These are phyloP conservation scores for Suillus subluteus DNA, from an alignment of 768 basidiomycete genomes.

Conservation along the genomic window DNA sequence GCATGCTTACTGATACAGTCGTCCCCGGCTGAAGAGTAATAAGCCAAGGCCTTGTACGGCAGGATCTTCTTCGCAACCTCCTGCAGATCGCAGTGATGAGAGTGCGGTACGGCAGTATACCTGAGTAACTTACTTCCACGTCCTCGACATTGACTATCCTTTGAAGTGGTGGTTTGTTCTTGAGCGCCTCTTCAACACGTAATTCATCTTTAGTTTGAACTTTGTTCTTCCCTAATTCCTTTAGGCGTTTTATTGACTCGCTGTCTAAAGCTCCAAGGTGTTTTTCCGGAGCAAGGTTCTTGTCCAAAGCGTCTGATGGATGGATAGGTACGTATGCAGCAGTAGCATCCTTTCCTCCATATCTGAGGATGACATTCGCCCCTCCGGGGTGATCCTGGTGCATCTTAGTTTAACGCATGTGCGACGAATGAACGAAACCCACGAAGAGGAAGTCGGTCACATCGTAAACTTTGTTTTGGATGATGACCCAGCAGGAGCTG, in stretches of 20 bases:
- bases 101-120: background rate
- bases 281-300: conserved; percentile 68
- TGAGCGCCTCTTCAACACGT: conserved; percentile 63
- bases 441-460: conserved; percentile 79
- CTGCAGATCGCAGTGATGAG: conserved; percentile 37
- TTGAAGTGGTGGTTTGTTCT: conserved; percentile 63
- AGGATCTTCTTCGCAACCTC: conserved; percentile 73
- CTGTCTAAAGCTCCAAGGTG: conserved; percentile 70
- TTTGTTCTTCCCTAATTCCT: conserved; percentile 41
- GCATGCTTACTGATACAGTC: conserved; percentile 73
- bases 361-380: conserved; percentile 76
- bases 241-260: conserved; percentile 43
- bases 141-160: conserved; percentile 78
- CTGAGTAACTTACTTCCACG: conserved; percentile 65
- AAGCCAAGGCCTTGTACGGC: conserved; percentile 75
- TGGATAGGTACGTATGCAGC: conserved; percentile 80
- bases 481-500: conserved; percentile 86
- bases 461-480: conserved; percentile 81
- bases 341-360: conserved; percentile 88
- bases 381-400: conserved; percentile 81
- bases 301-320: conserved; percentile 77
- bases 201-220: conserved; percentile 70
- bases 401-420: conserved; percentile 7
- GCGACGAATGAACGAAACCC: conserved; percentile 14
- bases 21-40: conserved; percentile 87